Conservation (phyloP, 129 eudicot species). For the Gnaphalium uliginosum region DNA sequence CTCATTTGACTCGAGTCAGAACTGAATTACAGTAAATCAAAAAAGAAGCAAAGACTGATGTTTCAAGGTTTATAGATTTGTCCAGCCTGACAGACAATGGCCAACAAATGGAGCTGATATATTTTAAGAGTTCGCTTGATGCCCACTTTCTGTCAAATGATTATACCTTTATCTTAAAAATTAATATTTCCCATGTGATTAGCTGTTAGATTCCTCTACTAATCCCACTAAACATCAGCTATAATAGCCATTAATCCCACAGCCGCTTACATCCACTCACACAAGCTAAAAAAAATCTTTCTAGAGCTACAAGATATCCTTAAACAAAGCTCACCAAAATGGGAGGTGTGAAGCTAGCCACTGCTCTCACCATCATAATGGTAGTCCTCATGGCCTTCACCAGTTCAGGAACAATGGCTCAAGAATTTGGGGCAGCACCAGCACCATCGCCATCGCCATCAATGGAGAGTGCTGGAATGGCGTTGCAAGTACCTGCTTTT, state of each 20-base stretch:
- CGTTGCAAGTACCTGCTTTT: constrained; percentile 35
- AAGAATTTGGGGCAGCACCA: constrained; percentile 40
- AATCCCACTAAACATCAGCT: background rate
- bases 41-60: no score
- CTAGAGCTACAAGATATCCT: background rate
- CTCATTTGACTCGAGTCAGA: background rate
- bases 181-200: constrained; percentile 25
- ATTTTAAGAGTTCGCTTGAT: constrained; percentile 13
- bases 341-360: constrained; percentile 37
- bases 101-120: background rate
- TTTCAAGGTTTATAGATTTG: background rate
- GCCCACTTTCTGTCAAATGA: constrained; percentile 25
- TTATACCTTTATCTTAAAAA: constrained; percentile 14
- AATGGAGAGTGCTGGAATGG: constrained; percentile 45
- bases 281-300: constrained; percentile 4
- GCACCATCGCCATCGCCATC: constrained; percentile 54
- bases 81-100: constrained; percentile 24
- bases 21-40: no score
- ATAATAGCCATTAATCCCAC: constrained; percentile 5
- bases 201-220: constrained; percentile 37
- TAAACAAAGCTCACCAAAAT: constrained; percentile 9
- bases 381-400: constrained; percentile 29
- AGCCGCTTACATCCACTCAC: constrained; percentile 11
- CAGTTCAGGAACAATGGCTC: constrained; percentile 29
- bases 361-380: constrained; percentile 27